A percentile compares a stretch with the other conserved stretches of the same genome.
phyloP scores from a whole-genome alignment of 768 basidiomycete species.

The Lactifluus echinatus region DNA sequence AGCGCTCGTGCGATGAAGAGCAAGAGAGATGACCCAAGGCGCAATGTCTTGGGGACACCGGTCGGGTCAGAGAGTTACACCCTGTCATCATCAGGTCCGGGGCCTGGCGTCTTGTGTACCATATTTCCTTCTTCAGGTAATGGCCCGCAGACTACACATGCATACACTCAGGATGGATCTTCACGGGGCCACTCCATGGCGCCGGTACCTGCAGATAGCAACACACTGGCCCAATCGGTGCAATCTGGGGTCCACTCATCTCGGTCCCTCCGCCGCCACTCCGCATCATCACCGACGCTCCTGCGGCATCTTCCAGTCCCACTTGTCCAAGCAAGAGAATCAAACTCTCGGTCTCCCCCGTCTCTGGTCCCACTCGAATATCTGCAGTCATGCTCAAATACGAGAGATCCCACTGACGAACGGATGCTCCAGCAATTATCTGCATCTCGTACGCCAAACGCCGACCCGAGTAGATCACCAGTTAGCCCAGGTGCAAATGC shows the following conservation, averaged over 20 bases:
- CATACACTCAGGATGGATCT: constrained; percentile 11
- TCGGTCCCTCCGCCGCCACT: not conserved
- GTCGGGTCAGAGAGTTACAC: constrained; percentile 11
- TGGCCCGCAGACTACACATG: constrained; percentile 14
- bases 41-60: not conserved
- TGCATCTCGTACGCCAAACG: not conserved
- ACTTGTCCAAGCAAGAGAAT: not conserved
- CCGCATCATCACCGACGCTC: not conserved
- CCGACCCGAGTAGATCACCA: constrained; percentile 2
- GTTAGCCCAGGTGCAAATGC: not conserved
- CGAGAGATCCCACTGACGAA: constrained; percentile 13
- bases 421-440: constrained; percentile 16
- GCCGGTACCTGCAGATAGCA: not conserved
- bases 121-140: constrained; percentile 19
- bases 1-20: constrained; percentile 28
- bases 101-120: constrained; percentile 16
- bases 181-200: constrained; percentile 1
- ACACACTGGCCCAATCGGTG: not conserved
- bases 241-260: not conserved
- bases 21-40: constrained; percentile 16
- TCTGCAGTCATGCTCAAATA: constrained; percentile 9
- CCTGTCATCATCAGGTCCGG: constrained; percentile 8
- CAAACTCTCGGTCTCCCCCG: not conserved
- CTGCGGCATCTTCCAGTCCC: not conserved
- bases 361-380: constrained; percentile 18